These are phyloP conservation scores for Vigna hirtella DNA, from an alignment of 306 rosid genomes.

Conservation along the genomic window DNA sequence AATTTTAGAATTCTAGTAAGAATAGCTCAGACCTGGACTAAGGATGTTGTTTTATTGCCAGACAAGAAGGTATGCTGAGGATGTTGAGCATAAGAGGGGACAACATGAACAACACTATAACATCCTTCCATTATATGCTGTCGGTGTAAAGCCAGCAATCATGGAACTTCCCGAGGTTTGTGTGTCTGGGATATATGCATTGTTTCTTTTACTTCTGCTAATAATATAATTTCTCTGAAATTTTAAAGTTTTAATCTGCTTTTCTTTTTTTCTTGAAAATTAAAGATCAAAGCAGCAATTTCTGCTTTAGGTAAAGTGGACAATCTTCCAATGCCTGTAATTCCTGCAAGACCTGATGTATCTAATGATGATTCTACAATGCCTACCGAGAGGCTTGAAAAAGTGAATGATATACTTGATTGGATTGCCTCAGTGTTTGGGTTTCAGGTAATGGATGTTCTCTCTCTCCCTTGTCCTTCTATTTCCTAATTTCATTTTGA, in stretches of 20 bases:
- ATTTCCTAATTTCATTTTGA: background rate
- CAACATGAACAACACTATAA: conserved; percentile 76
- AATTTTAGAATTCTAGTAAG: conserved; percentile 33
- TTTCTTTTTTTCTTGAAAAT: conserved; percentile 30
- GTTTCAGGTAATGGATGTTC: conserved; percentile 76
- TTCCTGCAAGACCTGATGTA: conserved; percentile 47
- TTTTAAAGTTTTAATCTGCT: conserved; percentile 16
- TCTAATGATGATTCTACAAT: conserved; percentile 50
- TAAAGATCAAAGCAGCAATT: conserved; percentile 83
- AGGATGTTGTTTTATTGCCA: conserved; percentile 52
- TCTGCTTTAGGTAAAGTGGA: conserved; percentile 66
- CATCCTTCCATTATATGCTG: conserved; percentile 87
- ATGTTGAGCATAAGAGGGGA: conserved; percentile 68
- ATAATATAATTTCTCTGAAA: conserved; percentile 1
- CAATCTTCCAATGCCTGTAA: conserved; percentile 77
- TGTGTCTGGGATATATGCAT: conserved; percentile 32
- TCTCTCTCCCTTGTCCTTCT: conserved; percentile 10
- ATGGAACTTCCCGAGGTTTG: conserved; percentile 96
- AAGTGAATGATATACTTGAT: conserved; percentile 86
- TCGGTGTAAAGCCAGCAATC: conserved; percentile 83
- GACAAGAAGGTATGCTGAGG: conserved; percentile 71
- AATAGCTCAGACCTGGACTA: conserved; percentile 3
- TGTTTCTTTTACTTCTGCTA: conserved; percentile 32
- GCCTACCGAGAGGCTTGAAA: conserved; percentile 61
- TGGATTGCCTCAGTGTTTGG: conserved; percentile 87